Base-by-base conservation (phyloP, 257 asterid genomes). In the Ajuga chamaepitys region DNA sequence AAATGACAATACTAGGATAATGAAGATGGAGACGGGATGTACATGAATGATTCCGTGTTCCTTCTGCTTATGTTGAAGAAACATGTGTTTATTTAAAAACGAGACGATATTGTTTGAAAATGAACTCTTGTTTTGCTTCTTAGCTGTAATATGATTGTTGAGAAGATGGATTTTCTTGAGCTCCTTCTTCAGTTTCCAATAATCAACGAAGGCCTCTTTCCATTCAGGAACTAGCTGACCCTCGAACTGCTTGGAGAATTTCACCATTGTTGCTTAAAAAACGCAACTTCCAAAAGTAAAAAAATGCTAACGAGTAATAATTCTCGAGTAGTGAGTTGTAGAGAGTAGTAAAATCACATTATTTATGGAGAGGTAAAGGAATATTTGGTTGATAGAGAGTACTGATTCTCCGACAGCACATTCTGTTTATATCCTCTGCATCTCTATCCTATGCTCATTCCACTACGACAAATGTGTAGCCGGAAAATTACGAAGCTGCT, bases 121-220 rank as follows among this genome's bases (percentile, higher is more conserved):
- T 2, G 60, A 62, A 48, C 4, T 40, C 14, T 68, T 53, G 54
- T 70, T 50, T 5, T 78, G 62, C 12, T 81, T 45, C 9, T 50
- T 73, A 21, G 13, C 37, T 1, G 20, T 58, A 47, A 70, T 57
- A 0, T 54, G 81, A 63, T 66, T 68, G 50, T 69, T 71, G 60
- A 77, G 71, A 55, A 74, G 72, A 40, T 79, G 80, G 53, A 87
- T 79, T 78, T 88, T 85, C 85, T 92, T 89, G 75, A 92, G 74
- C 13, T 89, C 88, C 67, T 78, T 83, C 72, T 92, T 92, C 50
- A 92, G 89, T 68, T 81, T 84, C 78, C 85, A 79, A 62, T 92
- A 92, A 63, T 92, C 98, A 14, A 92, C 95, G 53, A 89, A 92
- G 26, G 97, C 98, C 46, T 92, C 98, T 67, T 87, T 92, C 98